phyloP scores from a whole-genome alignment of 148 eudicot species.

The Rheum nobile region DNA sequence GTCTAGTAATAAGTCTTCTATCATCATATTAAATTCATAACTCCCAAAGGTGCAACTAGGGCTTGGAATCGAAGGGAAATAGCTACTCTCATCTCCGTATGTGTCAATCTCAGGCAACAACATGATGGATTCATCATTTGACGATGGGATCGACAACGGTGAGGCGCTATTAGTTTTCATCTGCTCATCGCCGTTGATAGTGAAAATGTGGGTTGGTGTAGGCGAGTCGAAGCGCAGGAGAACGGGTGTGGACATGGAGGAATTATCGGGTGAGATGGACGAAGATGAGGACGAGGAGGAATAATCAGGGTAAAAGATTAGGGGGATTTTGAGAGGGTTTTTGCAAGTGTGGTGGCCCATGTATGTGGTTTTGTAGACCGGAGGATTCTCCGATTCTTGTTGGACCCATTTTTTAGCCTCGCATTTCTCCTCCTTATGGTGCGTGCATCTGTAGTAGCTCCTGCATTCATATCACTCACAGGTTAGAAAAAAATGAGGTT shows the following conservation, averaged over 20 bases:
- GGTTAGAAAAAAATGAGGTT: no score
- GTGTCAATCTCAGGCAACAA: background rate
- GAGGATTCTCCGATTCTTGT: slow-evolving; percentile 21
- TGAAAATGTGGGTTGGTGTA: background rate
- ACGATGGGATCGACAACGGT: background rate
- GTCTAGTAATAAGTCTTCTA: background rate
- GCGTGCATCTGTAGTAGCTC: slow-evolving; percentile 62
- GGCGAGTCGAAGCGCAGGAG: background rate
- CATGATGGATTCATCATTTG: background rate
- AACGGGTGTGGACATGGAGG: background rate
- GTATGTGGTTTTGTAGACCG: slow-evolving; percentile 21
- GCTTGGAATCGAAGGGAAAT: background rate
- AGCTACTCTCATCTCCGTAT: background rate
- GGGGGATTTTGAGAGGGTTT: slow-evolving; percentile 4
- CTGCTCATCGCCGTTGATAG: background rate
- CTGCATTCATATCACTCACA: no score
- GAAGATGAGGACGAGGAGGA: background rate
- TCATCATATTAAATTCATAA: background rate
- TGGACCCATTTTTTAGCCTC: slow-evolving; percentile 42
- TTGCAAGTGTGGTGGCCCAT: slow-evolving; percentile 27
- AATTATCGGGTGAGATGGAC: background rate
- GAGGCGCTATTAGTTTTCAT: background rate
- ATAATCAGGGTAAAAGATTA: background rate
- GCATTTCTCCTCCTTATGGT: slow-evolving; percentile 46
- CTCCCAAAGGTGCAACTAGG: background rate